These are phyloP conservation scores for Benincasa hispida DNA, from an alignment of 306 rosid species.

Conservation along the genomic window DNA sequence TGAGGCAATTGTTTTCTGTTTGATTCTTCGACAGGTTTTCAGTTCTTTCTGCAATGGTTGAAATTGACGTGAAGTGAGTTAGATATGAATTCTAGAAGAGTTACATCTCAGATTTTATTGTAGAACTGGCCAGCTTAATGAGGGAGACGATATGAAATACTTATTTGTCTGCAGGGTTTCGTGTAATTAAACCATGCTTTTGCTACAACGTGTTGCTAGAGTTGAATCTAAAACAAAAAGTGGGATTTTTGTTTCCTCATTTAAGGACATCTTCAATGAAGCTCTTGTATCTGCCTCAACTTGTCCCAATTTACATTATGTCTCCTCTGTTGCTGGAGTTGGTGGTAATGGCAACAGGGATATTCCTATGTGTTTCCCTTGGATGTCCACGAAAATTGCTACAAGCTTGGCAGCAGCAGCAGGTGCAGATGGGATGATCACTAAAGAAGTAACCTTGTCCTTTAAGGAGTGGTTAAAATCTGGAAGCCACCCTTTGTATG, in stretches of 20 bases:
- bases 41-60: background rate
- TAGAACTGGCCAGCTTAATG: background rate
- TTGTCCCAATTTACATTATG: background rate
- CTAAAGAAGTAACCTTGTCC: conserved; percentile 9
- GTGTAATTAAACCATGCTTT: conserved; percentile 3
- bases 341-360: background rate
- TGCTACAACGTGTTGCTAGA: background rate
- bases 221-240: background rate
- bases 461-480: conserved; percentile 53
- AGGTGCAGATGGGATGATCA: background rate
- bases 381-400: background rate
- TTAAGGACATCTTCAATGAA: conserved; percentile 1
- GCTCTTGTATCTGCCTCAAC: background rate
- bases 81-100: background rate
- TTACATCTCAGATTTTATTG: background rate
- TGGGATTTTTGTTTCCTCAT: background rate
- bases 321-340: background rate
- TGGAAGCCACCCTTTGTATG: conserved; percentile 12
- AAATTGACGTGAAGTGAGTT: background rate
- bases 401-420: background rate
- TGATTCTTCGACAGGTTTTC: background rate
- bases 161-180: background rate
- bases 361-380: background rate
- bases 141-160: background rate
- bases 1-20: background rate